Base-by-base conservation (phyloP, 148 eudicot genomes). In the Rhododendron kiyosumense region DNA sequence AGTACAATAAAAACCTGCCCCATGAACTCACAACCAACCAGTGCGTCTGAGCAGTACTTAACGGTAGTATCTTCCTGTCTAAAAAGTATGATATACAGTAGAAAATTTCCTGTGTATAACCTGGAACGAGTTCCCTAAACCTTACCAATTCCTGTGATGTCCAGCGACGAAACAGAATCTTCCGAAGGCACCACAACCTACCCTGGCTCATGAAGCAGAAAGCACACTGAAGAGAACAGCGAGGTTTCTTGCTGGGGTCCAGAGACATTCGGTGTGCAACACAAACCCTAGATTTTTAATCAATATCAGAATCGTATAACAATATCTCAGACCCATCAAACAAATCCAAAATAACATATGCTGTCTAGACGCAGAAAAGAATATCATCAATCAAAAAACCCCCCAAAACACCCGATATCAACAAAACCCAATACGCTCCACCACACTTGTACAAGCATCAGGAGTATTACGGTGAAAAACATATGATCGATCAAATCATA, bases 191-290 rank as follows among this genome's bases (percentile, higher is more conserved):
- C 88, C 91, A 87, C 61, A 86, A 34, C 76, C 90, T 84, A 13
- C 90, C 84, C 57, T 90, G 81, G 88, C 48, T 90, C 90, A 90
- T 82, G 83, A 85, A 76, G 81, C 84, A 80, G 83, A 84, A 83
- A 32, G 91, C 85, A 87, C 87, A 78, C n/a, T n/a, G 34, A 32
- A 87, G 86, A 84, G 86, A 88, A 79, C 73, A 86, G 80, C 79
- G 89, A 88, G 81, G 81, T 48, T 83, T 82, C 84, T 83, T 82
- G 90, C 84, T 77, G 63, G 88, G 80, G 59, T 76, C 92, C 88
- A 90, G 84, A 85, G 93, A 88, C 93, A 91, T 89, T 88, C 85
- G 90, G 84, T 82, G 89, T 81, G 87, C 86, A 85, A 80, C 43
- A 30, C 75, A 79, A 83, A 80, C 79, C 91, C 90, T 91, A 84